Evolutionary conservation across 164 flowering plant genomes (phyloP).

Genomic region (Nymphaea thermarum): DNA sequence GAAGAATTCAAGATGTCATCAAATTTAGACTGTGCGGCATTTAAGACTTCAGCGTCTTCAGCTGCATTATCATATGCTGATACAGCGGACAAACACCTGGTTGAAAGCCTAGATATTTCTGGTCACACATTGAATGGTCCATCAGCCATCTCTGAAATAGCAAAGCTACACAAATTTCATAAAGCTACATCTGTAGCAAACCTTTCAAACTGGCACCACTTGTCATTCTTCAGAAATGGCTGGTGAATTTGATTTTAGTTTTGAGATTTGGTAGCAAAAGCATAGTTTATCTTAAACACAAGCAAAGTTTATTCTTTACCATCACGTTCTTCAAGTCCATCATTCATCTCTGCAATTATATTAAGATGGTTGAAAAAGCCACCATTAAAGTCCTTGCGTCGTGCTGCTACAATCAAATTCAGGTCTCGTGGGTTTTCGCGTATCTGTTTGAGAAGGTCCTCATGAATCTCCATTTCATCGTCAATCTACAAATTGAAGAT

Average conservation of each 20-base stretch:
- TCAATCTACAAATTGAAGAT: constrained; percentile 57
- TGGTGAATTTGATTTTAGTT: not conserved
- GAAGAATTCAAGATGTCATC: constrained; percentile 80
- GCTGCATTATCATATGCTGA: constrained; percentile 71
- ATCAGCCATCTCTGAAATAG: constrained; percentile 9
- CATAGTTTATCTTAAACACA: not conserved
- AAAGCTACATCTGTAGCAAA: too few relatives aligned
- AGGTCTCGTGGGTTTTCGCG: constrained; percentile 63
- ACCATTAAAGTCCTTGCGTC: constrained; percentile 76
- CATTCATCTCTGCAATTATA: constrained; percentile 51
- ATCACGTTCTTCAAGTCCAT: constrained; percentile 82
- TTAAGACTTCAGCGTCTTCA: constrained; percentile 55
- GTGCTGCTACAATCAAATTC: constrained; percentile 54
- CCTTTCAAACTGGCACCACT: not conserved
- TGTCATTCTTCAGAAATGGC: too few relatives aligned
- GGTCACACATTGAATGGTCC: constrained; percentile 17
- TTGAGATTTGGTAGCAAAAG: not conserved
- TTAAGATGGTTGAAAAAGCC: constrained; percentile 68
- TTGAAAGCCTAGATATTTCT: constrained; percentile 71
- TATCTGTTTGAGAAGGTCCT: constrained; percentile 69
- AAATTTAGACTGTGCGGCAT: constrained; percentile 82
- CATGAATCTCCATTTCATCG: constrained; percentile 72
- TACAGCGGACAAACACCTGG: constrained; percentile 87
- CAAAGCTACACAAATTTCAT: constrained; percentile 4
- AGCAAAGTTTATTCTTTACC: constrained; percentile 26